Evolutionary conservation across 1,284 basidiomycete species (phyloP), one percentile per base, ranked within the genome.

Genomic region (Pisolithus thermaeus): DNA sequence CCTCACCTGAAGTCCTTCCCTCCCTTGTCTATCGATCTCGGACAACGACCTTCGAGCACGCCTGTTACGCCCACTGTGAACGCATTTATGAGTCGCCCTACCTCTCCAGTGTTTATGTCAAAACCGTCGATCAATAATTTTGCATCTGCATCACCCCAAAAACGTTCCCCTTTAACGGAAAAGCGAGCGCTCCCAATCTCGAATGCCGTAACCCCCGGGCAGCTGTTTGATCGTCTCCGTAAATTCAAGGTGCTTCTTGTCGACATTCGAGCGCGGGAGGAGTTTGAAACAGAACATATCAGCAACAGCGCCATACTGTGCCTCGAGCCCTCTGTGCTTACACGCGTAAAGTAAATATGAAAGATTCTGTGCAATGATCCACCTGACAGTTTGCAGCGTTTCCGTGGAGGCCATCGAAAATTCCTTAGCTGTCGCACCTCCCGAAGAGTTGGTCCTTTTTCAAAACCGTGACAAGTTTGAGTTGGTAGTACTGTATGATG

Each of bases 401-500:
- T 79, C 77, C 7, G 79, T 83, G 2, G 67, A 76, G 27, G 75
- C 76, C 18, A 79, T 98, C 18, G 92, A 97, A 68, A 79, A 88
- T 54, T 80, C 90, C 0, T 78, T 97, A 49, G 71, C 81, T 1
- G 71, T 92, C 20, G 84, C 82, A 1, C 89, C 93, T 0, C 73
- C 77, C 23, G 66, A 78, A 37, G 93, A 97, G 70, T 77, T 75
- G 39, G 73, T 75, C 1, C 73, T 88, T 18, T 98, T 97, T 67
- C 69, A 74, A 25, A 85, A 88, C 52, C 86, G 96, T 27, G 81
- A 92, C 63, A 85, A 86, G 59, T 97, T 90, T 67, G 94, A 98
- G 59, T 70, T 97, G 14, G 82, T 98, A n/a, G 90, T 90, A 9
- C 72, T 98, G 2, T 94, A 93, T 67, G 95, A 99, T 67, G 70